Evolutionary conservation across 2,329 filamentous ascomycete species (phyloP), one percentile per base, ranked within the genome.

Genomic region (Verticillium nubilum): DNA sequence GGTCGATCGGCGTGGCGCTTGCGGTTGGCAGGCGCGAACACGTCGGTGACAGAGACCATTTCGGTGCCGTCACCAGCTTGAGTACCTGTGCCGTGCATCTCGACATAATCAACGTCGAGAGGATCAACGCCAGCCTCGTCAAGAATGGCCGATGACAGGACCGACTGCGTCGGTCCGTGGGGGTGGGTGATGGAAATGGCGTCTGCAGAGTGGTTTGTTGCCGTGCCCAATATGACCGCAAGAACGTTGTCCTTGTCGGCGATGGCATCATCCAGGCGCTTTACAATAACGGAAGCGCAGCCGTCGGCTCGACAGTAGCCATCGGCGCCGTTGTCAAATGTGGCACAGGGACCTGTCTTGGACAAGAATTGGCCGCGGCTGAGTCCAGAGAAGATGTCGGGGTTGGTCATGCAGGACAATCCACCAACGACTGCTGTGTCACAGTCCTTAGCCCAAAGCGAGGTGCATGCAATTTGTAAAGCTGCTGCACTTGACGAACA

Each of bases 1-100:
- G 85, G 82, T n/a, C 80, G 72, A 56, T 82, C 73, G 0, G 70
- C 69, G 1, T 79, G 71, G 27, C 79, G 74, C 64, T 80, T 77
- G 19, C 76, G 74, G 27, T 77, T 69, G 1, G 75, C 74, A 5
- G 81, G 79, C 0, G 80, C 80, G 63, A 80, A 83, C 6, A 80
- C 74, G 55, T 78, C 73, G 2, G 86, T 85, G 55, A 96, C 89
- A 0, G 88, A 92, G 1, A 85, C 79, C 88, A 94, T 93, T 71
- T 97, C 92, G 4, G 86, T 89, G 7, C 86, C 87, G 68, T 96
- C 92, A 62, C 90, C 92, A 31, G 89, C 91, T 72, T 95, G 90
- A 0, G 91, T 96, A 31, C 92, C 92, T 2, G 92, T 96, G 15
- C 90, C 92, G 71, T 96, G 91, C 87, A 95, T 92, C 74, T 96